Base-by-base conservation (phyloP, 768 basidiomycete genomes). In the Trametes punicea region DNA sequence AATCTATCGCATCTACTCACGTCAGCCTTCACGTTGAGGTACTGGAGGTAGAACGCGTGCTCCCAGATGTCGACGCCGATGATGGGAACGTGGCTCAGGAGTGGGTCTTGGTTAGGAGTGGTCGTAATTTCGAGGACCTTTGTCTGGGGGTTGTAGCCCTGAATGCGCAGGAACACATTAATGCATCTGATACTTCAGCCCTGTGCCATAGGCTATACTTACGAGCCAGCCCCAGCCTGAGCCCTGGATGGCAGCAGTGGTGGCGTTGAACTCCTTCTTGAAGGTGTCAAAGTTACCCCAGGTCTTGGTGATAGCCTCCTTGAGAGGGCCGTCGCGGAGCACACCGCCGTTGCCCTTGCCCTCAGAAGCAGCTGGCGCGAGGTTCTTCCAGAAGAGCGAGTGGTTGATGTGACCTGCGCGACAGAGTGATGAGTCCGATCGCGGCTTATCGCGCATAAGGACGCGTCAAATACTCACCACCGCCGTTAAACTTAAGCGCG, bases 141-240 rank as follows among this genome's bases (percentile, higher is more conserved):
- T 60, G 74, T 82, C 54, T 68, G 54, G 25, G 83, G 77, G 75
- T 91, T 88, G 53, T 80, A 73, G 4, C 92, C 94, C 89, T 90
- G 49, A 8, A 34, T 36, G 9, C 30, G 38, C 4, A 18, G 20
- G 18, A 47, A 20, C 51, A 27, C 18, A 47, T n/a, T 18, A 23
- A 46, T 6, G 10, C 31, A 10, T 2, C 9, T 4, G 16, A 38
- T 51, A n/a, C n/a, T n/a, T n/a, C n/a, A n/a, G n/a, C n/a, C n/a
- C n/a, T n/a, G n/a, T n/a, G n/a, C n/a, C n/a, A n/a, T n/a, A n/a
- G n/a, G n/a, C n/a, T n/a, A n/a, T 13, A 84, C 88, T 67, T 67
- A 93, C 92, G 68, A 97, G 80, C 95, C 94, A 98, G 59, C 92
- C 94, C 94, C 95, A 97, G 36, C 93, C 94, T 48, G 88, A 90